phyloP scores from a whole-genome alignment of 192 early-diverging fungal species.

The Umbelopsis ramanniana region DNA sequence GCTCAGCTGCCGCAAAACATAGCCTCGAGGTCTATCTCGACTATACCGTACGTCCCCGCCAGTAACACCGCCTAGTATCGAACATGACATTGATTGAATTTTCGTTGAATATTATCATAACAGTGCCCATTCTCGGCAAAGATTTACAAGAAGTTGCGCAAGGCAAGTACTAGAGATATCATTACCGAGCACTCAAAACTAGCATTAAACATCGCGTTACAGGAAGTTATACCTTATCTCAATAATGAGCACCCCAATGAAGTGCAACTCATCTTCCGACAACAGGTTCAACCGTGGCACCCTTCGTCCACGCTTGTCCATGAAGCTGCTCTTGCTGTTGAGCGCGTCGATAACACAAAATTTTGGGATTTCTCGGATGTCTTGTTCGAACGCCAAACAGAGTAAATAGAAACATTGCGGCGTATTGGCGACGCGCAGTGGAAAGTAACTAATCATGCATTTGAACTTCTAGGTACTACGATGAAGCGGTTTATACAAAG shows the following conservation, averaged over 20 bases:
- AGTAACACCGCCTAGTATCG: neutral
- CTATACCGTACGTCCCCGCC: conserved; percentile 49
- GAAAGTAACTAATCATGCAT: neutral
- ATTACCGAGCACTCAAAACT: too few species aligned
- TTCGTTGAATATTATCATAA: neutral
- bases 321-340: conserved; percentile 77
- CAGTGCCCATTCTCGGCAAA: conserved; percentile 71
- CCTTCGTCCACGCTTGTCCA: conserved; percentile 73
- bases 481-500: conserved; percentile 62
- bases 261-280: conserved; percentile 71
- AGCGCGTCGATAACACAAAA: conserved; percentile 52
- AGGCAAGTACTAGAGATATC: conserved; percentile 20
- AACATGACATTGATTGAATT: neutral
- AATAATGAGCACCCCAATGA: conserved; percentile 43
- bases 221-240: conserved; percentile 62
- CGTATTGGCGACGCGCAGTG: neutral
- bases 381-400: conserved; percentile 64
- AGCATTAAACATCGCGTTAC: conserved; percentile 1
- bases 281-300: conserved; percentile 90
- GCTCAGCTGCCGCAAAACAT: conserved; percentile 43
- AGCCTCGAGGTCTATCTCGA: conserved; percentile 59
- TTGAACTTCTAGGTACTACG: conserved; percentile 52
- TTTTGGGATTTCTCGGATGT: conserved; percentile 58
- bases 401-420: conserved; percentile 38
- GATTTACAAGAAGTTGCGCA: conserved; percentile 54